Evolutionary conservation across 768 basidiomycete species (phyloP).

Genomic region (Collybiopsis luxurians): DNA sequence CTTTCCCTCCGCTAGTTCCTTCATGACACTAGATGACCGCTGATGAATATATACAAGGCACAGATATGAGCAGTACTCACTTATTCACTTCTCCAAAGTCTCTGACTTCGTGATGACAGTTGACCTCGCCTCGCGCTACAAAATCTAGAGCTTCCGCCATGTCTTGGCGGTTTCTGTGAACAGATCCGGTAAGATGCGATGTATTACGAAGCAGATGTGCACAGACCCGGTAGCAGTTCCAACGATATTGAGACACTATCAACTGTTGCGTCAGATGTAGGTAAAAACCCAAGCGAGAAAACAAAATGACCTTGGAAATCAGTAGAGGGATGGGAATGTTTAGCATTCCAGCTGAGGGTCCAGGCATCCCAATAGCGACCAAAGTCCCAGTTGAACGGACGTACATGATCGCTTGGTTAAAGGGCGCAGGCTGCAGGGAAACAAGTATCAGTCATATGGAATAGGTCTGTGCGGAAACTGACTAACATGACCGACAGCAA

Average conservation of each 20-base stretch:
- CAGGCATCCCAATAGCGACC: constrained; percentile 67
- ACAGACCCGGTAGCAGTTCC: constrained; percentile 36
- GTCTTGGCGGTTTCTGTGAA: constrained; percentile 68
- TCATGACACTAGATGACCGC: not conserved
- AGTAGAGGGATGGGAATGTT: constrained; percentile 46
- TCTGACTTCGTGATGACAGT: not conserved
- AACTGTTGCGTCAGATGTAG: not conserved
- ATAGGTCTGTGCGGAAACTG: not conserved
- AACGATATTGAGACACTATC: constrained; percentile 41
- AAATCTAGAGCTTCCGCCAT: constrained; percentile 52
- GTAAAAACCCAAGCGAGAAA: not conserved
- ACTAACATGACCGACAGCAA: constrained; percentile 49
- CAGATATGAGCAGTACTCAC: not conserved
- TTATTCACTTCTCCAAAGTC: not conserved
- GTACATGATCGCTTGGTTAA: constrained; percentile 64
- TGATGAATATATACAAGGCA: too few relatives aligned
- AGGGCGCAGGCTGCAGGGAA: constrained; percentile 3
- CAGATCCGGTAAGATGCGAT: not conserved
- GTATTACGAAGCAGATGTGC: not conserved
- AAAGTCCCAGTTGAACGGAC: constrained; percentile 65
- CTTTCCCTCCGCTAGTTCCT: not conserved
- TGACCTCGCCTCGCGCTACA: not conserved
- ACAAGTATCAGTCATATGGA: not conserved
- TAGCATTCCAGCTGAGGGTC: constrained; percentile 36
- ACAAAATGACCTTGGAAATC: constrained; percentile 23